Evolutionary conservation across 345 rosid genomes (phyloP).

Genomic region (Hibiscus trionum): DNA sequence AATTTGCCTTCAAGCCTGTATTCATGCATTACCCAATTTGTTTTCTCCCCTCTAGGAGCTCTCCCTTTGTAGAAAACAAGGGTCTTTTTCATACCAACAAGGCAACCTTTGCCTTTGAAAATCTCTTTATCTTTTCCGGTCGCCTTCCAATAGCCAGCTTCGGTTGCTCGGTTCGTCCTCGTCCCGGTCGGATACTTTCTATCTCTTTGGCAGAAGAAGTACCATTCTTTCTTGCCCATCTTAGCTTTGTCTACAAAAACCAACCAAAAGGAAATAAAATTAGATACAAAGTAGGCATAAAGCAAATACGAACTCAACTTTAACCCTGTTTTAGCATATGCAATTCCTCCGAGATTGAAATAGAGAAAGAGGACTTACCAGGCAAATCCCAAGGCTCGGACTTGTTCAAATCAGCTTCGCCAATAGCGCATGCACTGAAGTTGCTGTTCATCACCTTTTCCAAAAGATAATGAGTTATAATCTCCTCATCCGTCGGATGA

Average conservation of each 20-base stretch:
- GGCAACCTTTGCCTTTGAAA: constrained; percentile 47
- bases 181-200: constrained; percentile 89
- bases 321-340: no score
- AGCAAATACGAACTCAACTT: no score
- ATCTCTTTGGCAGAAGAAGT: constrained; percentile 85
- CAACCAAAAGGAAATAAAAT: constrained; percentile 1
- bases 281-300: no score
- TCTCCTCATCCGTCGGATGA: constrained; percentile 40
- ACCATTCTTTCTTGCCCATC: constrained; percentile 93
- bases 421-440: constrained; percentile 52
- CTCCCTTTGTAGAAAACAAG: constrained; percentile 40
- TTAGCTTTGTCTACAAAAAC: constrained; percentile 38
- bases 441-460: constrained; percentile 42
- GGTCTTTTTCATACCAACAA: constrained; percentile 98
- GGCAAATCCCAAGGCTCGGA: constrained; percentile 94
- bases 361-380: constrained; percentile 7
- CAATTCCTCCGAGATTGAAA: no score
- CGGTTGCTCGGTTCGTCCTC: constrained; percentile 91
- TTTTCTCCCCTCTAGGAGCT: constrained; percentile 85
- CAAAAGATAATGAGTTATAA: constrained; percentile 56
- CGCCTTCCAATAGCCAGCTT: constrained; percentile 92
- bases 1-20: constrained; percentile 42
- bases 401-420: constrained; percentile 82
- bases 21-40: constrained; percentile 78
- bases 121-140: constrained; percentile 93